phyloP scores from a whole-genome alignment of 202 grass and related monocot genomes.

The Thinopyrum obtusiflorum region DNA sequence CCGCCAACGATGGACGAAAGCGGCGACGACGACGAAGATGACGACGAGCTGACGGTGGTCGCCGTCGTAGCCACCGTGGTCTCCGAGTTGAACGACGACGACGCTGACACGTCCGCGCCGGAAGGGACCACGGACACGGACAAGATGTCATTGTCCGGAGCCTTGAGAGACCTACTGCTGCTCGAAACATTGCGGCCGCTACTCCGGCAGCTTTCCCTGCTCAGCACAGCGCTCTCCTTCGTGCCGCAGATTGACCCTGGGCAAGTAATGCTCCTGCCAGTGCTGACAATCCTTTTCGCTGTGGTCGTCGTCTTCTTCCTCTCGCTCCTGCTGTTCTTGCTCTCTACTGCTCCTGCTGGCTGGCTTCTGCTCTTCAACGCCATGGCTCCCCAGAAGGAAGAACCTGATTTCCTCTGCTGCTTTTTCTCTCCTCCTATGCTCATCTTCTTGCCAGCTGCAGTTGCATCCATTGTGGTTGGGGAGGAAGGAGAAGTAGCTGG shows the following conservation, averaged over 20 bases:
- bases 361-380: slow-evolving; percentile 20
- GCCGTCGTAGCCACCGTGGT: slow-evolving; percentile 19
- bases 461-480: slow-evolving; percentile 23
- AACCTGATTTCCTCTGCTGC: neutral
- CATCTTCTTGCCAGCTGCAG: slow-evolving; percentile 22
- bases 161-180: slow-evolving; percentile 46
- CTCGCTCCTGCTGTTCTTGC: neutral
- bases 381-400: slow-evolving; percentile 17
- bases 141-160: neutral
- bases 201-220: slow-evolving; percentile 1
- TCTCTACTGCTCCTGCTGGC: neutral
- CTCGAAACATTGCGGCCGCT: slow-evolving; percentile 6
- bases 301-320: neutral
- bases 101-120: slow-evolving; percentile 39
- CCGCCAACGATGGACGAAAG: slow-evolving; percentile 52
- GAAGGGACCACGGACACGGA: neutral
- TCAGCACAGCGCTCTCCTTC: slow-evolving; percentile 49
- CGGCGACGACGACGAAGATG: slow-evolving; percentile 35
- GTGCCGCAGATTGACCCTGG: slow-evolving; percentile 46
- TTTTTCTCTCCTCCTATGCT: neutral
- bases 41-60: slow-evolving; percentile 21
- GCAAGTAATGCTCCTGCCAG: slow-evolving; percentile 41
- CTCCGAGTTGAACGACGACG: slow-evolving; percentile 80
- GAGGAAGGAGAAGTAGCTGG: slow-evolving; percentile 21
- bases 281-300: slow-evolving; percentile 27